Conservation (phyloP, 257 asterid genomes). For the Anisodus acutangulus region DNA sequence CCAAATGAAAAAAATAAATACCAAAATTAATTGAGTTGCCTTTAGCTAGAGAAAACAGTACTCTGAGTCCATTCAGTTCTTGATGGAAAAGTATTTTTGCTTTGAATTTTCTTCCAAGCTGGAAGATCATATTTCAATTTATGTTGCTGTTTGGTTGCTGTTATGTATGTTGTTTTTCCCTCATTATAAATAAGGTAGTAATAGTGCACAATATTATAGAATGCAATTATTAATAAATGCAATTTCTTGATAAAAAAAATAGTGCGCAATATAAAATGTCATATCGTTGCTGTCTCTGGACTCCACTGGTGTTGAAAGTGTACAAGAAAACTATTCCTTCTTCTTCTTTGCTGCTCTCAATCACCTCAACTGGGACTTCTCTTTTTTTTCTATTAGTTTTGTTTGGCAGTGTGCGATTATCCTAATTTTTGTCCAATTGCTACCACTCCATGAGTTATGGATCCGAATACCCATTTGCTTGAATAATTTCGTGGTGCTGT, state of each 20-base stretch:
- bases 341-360: slow-evolving; percentile 19
- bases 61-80: slow-evolving; percentile 1
- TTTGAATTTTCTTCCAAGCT: background rate
- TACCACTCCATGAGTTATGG: slow-evolving; percentile 29
- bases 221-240: no score
- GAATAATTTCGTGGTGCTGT: no score
- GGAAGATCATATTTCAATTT: slow-evolving; percentile 17
- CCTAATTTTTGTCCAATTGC: background rate
- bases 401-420: slow-evolving; percentile 22
- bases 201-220: background rate
- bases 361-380: slow-evolving; percentile 22
- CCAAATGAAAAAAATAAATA: background rate
- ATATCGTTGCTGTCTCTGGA: background rate
- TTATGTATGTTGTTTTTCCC: background rate
- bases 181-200: background rate
- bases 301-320: slow-evolving; percentile 61
- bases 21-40: slow-evolving; percentile 1
- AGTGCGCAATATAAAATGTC: no score
- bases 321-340: slow-evolving; percentile 69
- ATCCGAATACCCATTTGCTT: no score
- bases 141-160: background rate
- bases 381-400: background rate
- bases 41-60: slow-evolving; percentile 22
- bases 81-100: background rate
- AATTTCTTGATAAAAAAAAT: no score